Base-by-base conservation (phyloP, 2,329 filamentous ascomycete species). In the Coniella vitis region DNA sequence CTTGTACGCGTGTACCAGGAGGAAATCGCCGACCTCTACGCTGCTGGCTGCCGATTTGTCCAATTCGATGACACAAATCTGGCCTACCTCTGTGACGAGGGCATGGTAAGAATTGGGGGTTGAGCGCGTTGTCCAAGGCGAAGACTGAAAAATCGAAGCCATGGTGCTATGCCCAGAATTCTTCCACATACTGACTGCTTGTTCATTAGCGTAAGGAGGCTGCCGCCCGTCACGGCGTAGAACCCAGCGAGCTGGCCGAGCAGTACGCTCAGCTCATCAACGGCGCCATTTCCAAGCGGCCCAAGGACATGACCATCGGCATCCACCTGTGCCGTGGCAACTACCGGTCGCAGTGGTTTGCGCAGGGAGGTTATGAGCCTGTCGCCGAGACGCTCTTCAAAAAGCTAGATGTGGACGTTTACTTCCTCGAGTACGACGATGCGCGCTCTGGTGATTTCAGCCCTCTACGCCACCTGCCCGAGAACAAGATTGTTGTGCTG, bases 341-440 rank as follows among this genome's bases (percentile, higher is more conserved):
- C 64, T 78, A 77, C 65, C 68, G 75, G 14, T 69, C 64, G 44
- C 74, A 76, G 59, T 78, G 75, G 74, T 80, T 79, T 56, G 75
- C 76, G 3, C 70, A 74, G 46, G 76, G 76, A 40, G 75, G 75
- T 34, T 80, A 80, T 64, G 76, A 79, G 63, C 75, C 75, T 41
- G 49, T 60, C 2, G 71, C 71, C 44, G 49, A 50, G 21, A 72
- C 70, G 12, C 67, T 70, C 60, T 74, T 75, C 49, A 72, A 61
- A 7, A 51, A 55, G 52, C 67, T 66, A 48, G 73, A 72, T 0
- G 63, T 70, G 3, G 75, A 79, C 55, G 75, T 72, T 13, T 80
- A 79, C 63, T 80, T 79, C 64, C 70, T 80, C 56, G 76, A 80
- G 61, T 80, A 76, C 60, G 76, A 80, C 59, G 75, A 78, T 53